These are phyloP conservation scores for Dictyostelium capitatum DNA, from an alignment of 78 protist species.

Conservation along the genomic window DNA sequence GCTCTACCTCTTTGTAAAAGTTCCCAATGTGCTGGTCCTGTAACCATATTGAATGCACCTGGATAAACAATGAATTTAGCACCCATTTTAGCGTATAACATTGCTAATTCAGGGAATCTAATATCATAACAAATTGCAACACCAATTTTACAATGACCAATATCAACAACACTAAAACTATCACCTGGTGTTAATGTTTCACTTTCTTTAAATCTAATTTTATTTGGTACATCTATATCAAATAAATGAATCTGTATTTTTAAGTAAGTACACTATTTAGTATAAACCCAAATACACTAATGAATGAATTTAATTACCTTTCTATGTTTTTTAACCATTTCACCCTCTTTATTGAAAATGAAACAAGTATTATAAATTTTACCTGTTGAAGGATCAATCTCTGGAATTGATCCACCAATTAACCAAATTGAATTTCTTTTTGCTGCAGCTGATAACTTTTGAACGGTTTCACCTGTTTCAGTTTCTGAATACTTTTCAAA, in stretches of 20 bases:
- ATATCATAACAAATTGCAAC: slow-evolving; percentile 98
- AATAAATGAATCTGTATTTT: slow-evolving; percentile 93
- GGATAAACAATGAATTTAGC: slow-evolving; percentile 92
- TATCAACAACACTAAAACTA: slow-evolving; percentile 77
- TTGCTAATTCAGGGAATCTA: slow-evolving; percentile 95
- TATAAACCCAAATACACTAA: not conserved
- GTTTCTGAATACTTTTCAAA: slow-evolving; percentile 94
- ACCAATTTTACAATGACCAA: slow-evolving; percentile 89
- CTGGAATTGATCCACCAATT: slow-evolving; percentile 96
- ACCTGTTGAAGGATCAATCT: slow-evolving; percentile 49
- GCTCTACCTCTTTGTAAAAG: slow-evolving; percentile 94
- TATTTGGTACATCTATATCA: slow-evolving; percentile 95
- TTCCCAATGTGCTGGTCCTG: slow-evolving; percentile 99
- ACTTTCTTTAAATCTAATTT: slow-evolving; percentile 88
- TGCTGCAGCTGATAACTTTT: slow-evolving; percentile 67
- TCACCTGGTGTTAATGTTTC: slow-evolving; percentile 93
- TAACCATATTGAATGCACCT: slow-evolving; percentile 99
- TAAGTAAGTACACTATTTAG: no score
- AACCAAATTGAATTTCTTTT: slow-evolving; percentile 58
- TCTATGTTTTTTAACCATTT: slow-evolving; percentile 88
- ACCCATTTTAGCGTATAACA: slow-evolving; percentile 45
- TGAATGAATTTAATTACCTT: slow-evolving; percentile 70
- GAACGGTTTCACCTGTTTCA: slow-evolving; percentile 61
- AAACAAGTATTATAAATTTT: slow-evolving; percentile 93
- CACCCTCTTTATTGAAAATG: slow-evolving; percentile 88